Conservation (phyloP, 1,284 basidiomycete genomes). For the Pholiota adiposa region DNA sequence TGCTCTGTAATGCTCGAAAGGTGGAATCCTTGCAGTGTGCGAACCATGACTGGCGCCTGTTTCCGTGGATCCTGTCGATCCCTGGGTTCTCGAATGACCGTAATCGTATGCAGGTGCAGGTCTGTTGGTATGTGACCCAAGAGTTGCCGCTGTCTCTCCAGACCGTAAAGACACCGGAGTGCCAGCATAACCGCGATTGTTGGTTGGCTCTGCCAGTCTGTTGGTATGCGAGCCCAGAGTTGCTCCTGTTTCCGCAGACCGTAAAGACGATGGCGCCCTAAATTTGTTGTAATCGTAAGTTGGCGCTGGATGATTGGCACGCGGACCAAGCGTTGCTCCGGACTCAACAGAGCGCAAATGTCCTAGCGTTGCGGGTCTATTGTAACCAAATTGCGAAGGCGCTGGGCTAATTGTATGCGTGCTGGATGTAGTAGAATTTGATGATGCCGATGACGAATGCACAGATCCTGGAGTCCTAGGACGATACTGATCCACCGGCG, state of each 20-base stretch:
- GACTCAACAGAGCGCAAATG: background rate
- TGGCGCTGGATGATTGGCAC: background rate
- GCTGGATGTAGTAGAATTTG: background rate
- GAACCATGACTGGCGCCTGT: background rate
- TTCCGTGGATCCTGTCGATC: background rate
- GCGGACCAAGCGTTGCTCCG: background rate
- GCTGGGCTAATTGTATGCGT: background rate
- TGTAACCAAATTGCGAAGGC: background rate
- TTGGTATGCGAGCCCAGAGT: background rate
- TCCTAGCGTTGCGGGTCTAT: constrained; percentile 4
- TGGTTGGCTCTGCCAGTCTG: background rate
- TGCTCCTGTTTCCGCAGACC: background rate
- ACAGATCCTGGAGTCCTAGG: constrained; percentile 10
- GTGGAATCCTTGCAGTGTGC: background rate
- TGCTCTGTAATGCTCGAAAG: constrained; percentile 3
- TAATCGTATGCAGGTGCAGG: background rate
- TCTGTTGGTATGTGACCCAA: background rate
- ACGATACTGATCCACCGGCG: constrained; percentile 8
- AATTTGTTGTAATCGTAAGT: background rate
- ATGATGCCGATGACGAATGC: background rate
- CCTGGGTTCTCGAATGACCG: background rate
- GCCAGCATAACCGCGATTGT: background rate
- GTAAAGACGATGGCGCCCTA: background rate
- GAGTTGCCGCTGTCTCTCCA: background rate
- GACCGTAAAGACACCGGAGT: background rate